These are phyloP conservation scores for Rhodotorula babjevae DNA, from an alignment of 768 basidiomycete species.

Conservation along the genomic window DNA sequence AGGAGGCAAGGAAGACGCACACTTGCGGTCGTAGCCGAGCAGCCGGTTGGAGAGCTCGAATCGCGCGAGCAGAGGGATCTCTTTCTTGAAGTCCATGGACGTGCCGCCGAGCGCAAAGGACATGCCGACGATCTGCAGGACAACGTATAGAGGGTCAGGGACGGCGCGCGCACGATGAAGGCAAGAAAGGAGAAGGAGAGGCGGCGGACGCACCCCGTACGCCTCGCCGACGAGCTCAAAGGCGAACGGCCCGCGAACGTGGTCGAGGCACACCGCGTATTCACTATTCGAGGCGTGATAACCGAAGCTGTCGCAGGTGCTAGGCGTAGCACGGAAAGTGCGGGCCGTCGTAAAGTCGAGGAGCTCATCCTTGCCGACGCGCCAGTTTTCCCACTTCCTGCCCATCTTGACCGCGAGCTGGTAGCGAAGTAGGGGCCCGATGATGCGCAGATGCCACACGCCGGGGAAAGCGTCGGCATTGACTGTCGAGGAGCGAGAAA, in stretches of 20 bases:
- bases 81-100: constrained; percentile 15
- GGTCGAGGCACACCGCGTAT: constrained; percentile 22
- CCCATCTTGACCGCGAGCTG: constrained; percentile 22
- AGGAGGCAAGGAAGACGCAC: constrained; percentile 5
- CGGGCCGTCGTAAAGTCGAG: constrained; percentile 3
- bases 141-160: no score
- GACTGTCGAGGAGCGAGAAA: neutral
- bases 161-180: no score
- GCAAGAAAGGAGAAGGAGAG: neutral
- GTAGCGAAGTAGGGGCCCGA: constrained; percentile 13
- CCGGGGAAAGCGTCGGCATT: constrained; percentile 15
- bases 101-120: constrained; percentile 26
- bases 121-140: neutral
- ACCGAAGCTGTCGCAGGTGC: constrained; percentile 26
- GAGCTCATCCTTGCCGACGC: constrained; percentile 24
- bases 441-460: constrained; percentile 24
- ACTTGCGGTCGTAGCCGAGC: constrained; percentile 30
- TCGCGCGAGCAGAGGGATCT: constrained; percentile 26
- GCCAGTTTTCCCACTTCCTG: constrained; percentile 15
- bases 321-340: constrained; percentile 18
- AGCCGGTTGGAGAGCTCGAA: constrained; percentile 16
- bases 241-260: constrained; percentile 21
- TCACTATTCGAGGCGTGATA: neutral
- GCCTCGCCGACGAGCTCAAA: constrained; percentile 21
- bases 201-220: neutral